Conservation (phyloP, 768 basidiomycete genomes). For the Leccinum ochraceum region DNA sequence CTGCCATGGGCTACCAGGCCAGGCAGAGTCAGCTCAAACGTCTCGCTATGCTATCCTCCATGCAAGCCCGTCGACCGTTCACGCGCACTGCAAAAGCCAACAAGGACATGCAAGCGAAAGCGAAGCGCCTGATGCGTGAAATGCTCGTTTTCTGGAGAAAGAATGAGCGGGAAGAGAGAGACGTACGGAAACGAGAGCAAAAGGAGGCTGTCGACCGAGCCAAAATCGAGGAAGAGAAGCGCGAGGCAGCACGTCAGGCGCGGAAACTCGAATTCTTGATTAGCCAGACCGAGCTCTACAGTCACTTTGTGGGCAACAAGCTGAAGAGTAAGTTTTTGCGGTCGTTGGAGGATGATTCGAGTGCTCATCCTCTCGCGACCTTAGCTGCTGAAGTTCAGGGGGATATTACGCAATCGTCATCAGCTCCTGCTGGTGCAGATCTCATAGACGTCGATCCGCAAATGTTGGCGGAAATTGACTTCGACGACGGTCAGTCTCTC, state of each 20-base stretch:
- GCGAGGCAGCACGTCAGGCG: slow-evolving; percentile 91
- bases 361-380: slow-evolving; percentile 16
- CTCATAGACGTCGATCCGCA: slow-evolving; percentile 53
- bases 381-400: slow-evolving; percentile 80
- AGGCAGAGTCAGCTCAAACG: slow-evolving; percentile 73
- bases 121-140: slow-evolving; percentile 89
- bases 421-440: slow-evolving; percentile 57
- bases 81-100: slow-evolving; percentile 71
- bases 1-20: slow-evolving; percentile 63
- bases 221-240: slow-evolving; percentile 87
- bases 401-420: slow-evolving; percentile 41
- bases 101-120: slow-evolving; percentile 84
- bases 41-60: slow-evolving; percentile 68
- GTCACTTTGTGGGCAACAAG: slow-evolving; percentile 98
- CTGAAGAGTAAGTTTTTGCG: slow-evolving; percentile 66
- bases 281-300: slow-evolving; percentile 97
- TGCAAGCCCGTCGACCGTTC: slow-evolving; percentile 78
- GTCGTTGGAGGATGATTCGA: slow-evolving; percentile 16
- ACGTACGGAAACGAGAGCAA: slow-evolving; percentile 89
- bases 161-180: slow-evolving; percentile 95
- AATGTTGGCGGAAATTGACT: slow-evolving; percentile 75
- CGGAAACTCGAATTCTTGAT: slow-evolving; percentile 98
- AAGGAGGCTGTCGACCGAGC: slow-evolving; percentile 90
- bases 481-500: slow-evolving; percentile 74
- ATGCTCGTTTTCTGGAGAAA: slow-evolving; percentile 98